Conservation (phyloP, 83 land plant genomes). For the Larix sibirica region DNA sequence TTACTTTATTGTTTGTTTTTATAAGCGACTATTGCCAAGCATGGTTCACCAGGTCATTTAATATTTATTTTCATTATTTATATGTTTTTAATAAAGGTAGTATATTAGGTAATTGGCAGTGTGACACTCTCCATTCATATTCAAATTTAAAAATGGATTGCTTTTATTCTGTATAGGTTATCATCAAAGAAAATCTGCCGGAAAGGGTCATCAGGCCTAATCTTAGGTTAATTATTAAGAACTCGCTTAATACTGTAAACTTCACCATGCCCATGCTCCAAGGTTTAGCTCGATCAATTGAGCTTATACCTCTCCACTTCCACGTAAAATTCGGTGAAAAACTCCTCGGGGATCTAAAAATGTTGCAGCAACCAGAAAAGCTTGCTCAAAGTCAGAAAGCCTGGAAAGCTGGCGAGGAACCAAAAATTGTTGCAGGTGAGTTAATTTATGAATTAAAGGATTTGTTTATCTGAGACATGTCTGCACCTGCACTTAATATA, state of each 20-base stretch:
- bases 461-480: neutral
- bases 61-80: neutral
- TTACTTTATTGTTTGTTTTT: no score
- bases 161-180: constrained; percentile 59
- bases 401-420: constrained; percentile 99
- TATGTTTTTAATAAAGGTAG: neutral
- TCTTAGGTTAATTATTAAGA: constrained; percentile 88
- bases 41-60: no score
- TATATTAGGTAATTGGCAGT: no score
- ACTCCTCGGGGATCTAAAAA: constrained; percentile 92
- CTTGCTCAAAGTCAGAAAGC: constrained; percentile 85
- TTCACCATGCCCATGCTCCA: constrained; percentile 94
- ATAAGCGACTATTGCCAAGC: no score
- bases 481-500: neutral
- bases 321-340: constrained; percentile 92
- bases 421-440: constrained; percentile 96
- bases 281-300: constrained; percentile 91
- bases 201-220: no score
- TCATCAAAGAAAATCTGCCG: no score
- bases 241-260: constrained; percentile 85
- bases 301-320: constrained; percentile 93
- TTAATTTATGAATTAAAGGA: neutral
- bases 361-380: constrained; percentile 97
- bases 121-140: no score
- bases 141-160: neutral